Evolutionary conservation across 345 rosid genomes (phyloP), one percentile per base, ranked within the genome.

Genomic region (Anacardium occidentale): DNA sequence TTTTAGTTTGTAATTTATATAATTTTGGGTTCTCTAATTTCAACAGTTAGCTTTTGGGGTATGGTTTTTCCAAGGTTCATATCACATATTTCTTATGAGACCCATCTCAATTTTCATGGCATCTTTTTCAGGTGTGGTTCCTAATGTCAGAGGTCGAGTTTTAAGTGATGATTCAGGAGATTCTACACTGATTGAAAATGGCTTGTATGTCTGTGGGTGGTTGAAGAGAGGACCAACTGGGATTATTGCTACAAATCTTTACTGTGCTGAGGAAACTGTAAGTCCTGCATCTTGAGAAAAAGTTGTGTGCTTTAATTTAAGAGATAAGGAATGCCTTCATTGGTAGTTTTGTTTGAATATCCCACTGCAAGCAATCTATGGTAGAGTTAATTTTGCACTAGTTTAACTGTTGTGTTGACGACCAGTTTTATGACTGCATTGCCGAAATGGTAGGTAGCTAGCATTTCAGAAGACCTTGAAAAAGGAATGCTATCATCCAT

Each of bases 121-220:
- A 18, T 64, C 29, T 34, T 77, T 75, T 77, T 9, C 77, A 90
- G 99, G 99, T 71, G 74, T 89, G 63, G 97, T 92, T 66, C 99
- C 91, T 3, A 91, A 91, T 68, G 44, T 79, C 22, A 56, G 70
- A 42, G 94, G 98, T 55, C 91, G 96, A 76, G 97, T 95, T 76
- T 72, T 92, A 55, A 60, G 77, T 68, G 75, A 81, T 50, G 64
- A 71, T 25, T 82, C 83, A 7, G 86, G 81, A 72, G 85, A 79
- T 74, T 54, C 80, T 32, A 63, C 83, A 44, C 53, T 25, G 76
- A 65, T 75, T 11, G 96, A 88, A 76, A 79, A 68, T 2, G 97
- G 99, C n/a, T 79, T 91, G 78, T 92, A 95, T 34, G 99, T 89
- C 20, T 89, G 97, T 67, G 99, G 96, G 57, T 95, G 99, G 98